Conservation (phyloP, 352 stramenopile genomes). For the Globisporangium radiosum region DNA sequence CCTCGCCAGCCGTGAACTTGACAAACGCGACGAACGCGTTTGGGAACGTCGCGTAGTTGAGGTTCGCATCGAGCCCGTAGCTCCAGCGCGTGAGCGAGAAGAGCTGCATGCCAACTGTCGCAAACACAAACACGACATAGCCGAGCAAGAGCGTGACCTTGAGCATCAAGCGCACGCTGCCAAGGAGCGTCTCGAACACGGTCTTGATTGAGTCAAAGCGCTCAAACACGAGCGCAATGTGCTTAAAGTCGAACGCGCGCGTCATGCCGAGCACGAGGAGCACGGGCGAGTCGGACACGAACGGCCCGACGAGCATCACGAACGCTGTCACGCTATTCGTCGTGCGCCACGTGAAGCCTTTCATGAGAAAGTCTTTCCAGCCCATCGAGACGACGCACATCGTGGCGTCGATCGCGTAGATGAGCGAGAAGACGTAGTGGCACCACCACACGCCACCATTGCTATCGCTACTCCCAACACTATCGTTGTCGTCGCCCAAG, state of each 20-base stretch:
- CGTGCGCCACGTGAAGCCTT: conserved; percentile 74
- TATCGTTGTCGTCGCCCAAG: conserved; percentile 25
- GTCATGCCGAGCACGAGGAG: conserved; percentile 74
- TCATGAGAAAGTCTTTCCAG: conserved; percentile 80
- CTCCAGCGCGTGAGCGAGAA: conserved; percentile 77
- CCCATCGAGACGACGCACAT: conserved; percentile 67
- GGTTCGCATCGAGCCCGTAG: conserved; percentile 61
- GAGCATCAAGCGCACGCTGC: conserved; percentile 55
- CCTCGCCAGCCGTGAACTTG: conserved; percentile 77
- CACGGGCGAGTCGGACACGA: conserved; percentile 53
- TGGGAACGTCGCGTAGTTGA: conserved; percentile 77
- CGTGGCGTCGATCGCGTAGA: conserved; percentile 69
- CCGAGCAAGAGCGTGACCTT: conserved; percentile 79
- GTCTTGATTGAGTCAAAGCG: conserved; percentile 58
- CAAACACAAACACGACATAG: conserved; percentile 80
- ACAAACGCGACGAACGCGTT: conserved; percentile 67
- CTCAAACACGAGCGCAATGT: conserved; percentile 75
- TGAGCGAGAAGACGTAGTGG: conserved; percentile 73
- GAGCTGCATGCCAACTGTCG: conserved; percentile 74
- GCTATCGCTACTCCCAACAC: conserved; percentile 10
- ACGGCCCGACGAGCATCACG: conserved; percentile 63
- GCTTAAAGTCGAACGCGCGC: conserved; percentile 76
- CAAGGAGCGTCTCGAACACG: conserved; percentile 67
- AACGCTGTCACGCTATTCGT: conserved; percentile 70
- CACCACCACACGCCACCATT: conserved; percentile 50